Evolutionary conservation across 331 rosid genomes (phyloP).

Genomic region (Quercus tomentella): DNA sequence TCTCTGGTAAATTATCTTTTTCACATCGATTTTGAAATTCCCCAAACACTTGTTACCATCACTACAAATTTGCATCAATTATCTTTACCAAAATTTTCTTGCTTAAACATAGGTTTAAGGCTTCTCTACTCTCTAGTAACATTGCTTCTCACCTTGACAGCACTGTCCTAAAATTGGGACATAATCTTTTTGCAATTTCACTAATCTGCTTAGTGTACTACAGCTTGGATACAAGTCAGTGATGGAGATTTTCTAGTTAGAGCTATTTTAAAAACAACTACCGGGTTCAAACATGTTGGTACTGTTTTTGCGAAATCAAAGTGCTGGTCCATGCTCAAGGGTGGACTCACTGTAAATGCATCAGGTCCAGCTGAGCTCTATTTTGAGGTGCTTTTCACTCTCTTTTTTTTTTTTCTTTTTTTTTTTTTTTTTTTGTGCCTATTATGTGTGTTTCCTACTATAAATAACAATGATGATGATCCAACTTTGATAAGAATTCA

Average conservation of each 20-base stretch:
- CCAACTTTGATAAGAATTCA: no score
- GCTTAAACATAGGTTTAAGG: neutral
- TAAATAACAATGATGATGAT: no score
- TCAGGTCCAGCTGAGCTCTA: constrained; percentile 53
- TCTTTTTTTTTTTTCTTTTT: accelerated
- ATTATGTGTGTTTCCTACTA: no score
- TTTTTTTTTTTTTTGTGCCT: no score
- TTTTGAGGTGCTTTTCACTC: constrained; percentile 49
- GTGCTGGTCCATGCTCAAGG: constrained; percentile 88
- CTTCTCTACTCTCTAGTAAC: neutral
- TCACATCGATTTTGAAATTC: neutral
- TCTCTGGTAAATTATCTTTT: constrained; percentile 43
- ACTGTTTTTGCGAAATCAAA: constrained; percentile 40
- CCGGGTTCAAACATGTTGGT: constrained; percentile 39
- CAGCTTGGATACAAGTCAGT: constrained; percentile 69
- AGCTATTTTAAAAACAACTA: constrained; percentile 43
- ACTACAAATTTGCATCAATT: neutral
- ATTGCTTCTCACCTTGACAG: neutral
- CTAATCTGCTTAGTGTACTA: neutral
- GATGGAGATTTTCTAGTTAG: constrained; percentile 28
- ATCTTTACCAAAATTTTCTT: neutral
- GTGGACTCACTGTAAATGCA: constrained; percentile 50
- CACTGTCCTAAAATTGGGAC: neutral
- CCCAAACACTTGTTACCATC: neutral
- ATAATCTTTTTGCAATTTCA: neutral